Conservation (phyloP, 140 eudicot species). For the Anethum foeniculum region DNA sequence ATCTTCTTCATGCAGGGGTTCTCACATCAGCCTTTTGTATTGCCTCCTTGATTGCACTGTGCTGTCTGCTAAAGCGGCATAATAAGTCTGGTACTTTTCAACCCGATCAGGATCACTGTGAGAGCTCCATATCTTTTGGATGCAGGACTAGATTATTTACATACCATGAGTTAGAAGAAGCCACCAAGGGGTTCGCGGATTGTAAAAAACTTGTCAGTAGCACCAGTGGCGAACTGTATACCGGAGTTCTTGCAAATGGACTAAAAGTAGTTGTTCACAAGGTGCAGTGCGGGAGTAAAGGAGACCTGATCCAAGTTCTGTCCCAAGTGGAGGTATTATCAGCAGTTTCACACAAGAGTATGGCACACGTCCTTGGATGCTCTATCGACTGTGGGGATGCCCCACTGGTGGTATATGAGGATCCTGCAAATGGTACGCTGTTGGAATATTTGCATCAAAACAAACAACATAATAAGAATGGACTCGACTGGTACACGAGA, state of each 20-base stretch:
- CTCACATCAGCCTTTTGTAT: slow-evolving; percentile 46
- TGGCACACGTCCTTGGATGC: slow-evolving; percentile 77
- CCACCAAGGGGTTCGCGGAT: slow-evolving; percentile 62
- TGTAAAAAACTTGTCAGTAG: slow-evolving; percentile 40
- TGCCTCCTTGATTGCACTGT: slow-evolving; percentile 34
- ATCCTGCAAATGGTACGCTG: slow-evolving; percentile 64
- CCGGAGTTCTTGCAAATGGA: slow-evolving; percentile 53
- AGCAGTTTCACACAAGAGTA: slow-evolving; percentile 45
- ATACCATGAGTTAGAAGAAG: slow-evolving; percentile 65
- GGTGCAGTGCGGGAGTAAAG: slow-evolving; percentile 49
- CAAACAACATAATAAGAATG: slow-evolving; percentile 20
- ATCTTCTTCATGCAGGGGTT: slow-evolving; percentile 43
- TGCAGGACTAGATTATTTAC: slow-evolving; percentile 50
- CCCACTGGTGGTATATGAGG: slow-evolving; percentile 59
- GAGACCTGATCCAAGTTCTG: slow-evolving; percentile 46
- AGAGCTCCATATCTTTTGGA: slow-evolving; percentile 27
- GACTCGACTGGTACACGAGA: slow-evolving; percentile 64
- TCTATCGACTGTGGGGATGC: slow-evolving; percentile 58
- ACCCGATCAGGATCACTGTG: slow-evolving; percentile 26
- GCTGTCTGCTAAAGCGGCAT: slow-evolving; percentile 51
- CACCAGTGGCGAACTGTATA: slow-evolving; percentile 32
- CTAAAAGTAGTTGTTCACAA: slow-evolving; percentile 51
- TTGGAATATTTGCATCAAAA: slow-evolving; percentile 38
- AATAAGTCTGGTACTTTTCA: slow-evolving; percentile 27
- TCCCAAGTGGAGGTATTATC: slow-evolving; percentile 54